Percentiles rank a stretch among this genome's conserved stretches.
These are phyloP conservation scores for Globisporangium alternatum DNA, from an alignment of 352 stramenopile species.

Conservation along the genomic window DNA sequence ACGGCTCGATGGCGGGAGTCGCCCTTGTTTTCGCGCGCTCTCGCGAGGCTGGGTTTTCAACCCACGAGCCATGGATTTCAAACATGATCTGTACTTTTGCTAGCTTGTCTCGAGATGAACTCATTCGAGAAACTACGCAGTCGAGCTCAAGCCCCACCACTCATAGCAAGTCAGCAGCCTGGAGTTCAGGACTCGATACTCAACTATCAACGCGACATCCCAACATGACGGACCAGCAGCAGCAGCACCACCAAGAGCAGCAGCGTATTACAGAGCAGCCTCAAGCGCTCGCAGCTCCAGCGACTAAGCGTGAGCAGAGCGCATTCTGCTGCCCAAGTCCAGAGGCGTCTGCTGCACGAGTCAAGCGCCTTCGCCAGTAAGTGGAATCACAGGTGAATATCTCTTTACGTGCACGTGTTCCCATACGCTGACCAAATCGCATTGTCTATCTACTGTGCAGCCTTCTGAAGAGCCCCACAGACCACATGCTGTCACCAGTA, in stretches of 20 bases:
- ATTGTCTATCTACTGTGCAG: conserved; percentile 20
- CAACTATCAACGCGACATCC: neutral
- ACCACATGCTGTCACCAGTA: conserved; percentile 65
- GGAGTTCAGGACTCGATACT: too few species aligned
- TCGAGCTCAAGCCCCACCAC: neutral
- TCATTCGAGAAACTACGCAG: conserved; percentile 5
- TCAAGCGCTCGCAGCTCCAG: neutral
- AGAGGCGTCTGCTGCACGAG: conserved; percentile 3
- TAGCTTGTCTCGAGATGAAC: neutral
- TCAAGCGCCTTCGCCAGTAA: conserved; percentile 19
- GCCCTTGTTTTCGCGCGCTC: conserved; percentile 4
- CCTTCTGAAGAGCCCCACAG: conserved; percentile 57
- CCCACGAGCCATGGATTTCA: neutral
- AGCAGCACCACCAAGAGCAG: neutral
- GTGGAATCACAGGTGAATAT: too few species aligned
- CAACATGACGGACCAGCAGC: conserved; percentile 7
- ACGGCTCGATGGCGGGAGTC: conserved; percentile 3
- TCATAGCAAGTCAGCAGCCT: too few species aligned
- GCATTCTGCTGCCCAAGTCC: neutral
- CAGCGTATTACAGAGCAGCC: neutral
- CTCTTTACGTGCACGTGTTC: neutral
- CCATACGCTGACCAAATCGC: neutral
- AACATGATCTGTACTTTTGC: neutral
- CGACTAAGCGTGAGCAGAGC: neutral
- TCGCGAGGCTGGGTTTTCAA: neutral